phyloP scores from a whole-genome alignment of 768 basidiomycete genomes.

The Pleurotus eryngii region DNA sequence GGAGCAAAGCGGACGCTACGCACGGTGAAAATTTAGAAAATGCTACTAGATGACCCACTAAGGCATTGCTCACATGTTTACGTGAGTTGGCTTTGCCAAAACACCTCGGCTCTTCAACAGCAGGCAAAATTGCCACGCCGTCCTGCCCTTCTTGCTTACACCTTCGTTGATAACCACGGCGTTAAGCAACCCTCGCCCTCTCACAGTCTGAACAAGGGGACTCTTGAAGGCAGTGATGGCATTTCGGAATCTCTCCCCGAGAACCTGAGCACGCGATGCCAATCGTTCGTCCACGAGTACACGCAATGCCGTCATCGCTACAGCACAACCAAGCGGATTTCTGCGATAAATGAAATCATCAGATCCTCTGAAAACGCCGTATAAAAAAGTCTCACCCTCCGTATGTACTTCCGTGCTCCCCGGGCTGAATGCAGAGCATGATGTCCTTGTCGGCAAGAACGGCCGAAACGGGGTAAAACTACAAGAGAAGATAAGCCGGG shows the following conservation, averaged over 20 bases:
- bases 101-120: conserved; percentile 88
- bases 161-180: conserved; percentile 91
- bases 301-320: conserved; percentile 86
- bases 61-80: conserved; percentile 71
- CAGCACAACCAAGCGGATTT: conserved; percentile 95
- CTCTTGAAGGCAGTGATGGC: conserved; percentile 57
- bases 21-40: not conserved
- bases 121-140: conserved; percentile 95
- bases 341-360: conserved; percentile 30
- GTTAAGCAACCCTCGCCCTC: conserved; percentile 87
- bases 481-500: not conserved
- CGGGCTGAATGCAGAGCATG: conserved; percentile 92
- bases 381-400: conserved; percentile 63
- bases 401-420: conserved; percentile 95
- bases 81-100: conserved; percentile 94
- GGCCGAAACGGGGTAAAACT: conserved; percentile 95
- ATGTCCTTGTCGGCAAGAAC: conserved; percentile 89
- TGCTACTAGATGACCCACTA: not conserved
- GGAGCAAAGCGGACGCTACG: conserved; percentile 93
- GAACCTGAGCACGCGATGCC: conserved; percentile 68
- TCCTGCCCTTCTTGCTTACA: conserved; percentile 70
- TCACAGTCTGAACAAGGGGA: conserved; percentile 73
- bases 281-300: conserved; percentile 91
- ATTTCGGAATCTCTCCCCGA: conserved; percentile 81
- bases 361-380: conserved; percentile 1